These are phyloP conservation scores for Pugionium cornutum DNA, from an alignment of 345 rosid genomes.

Conservation along the genomic window DNA sequence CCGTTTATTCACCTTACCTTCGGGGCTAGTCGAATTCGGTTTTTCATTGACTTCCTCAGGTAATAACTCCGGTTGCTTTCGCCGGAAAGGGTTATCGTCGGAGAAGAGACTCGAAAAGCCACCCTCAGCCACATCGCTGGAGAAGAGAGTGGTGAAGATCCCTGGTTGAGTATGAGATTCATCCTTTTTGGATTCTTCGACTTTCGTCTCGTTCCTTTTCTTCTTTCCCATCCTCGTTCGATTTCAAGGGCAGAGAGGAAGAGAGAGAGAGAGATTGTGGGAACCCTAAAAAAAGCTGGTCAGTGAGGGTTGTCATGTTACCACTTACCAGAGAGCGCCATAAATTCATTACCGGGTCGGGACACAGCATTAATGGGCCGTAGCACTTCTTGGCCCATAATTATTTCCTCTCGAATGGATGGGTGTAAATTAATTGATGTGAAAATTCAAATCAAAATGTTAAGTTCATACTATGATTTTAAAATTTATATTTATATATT, in stretches of 20 bases:
- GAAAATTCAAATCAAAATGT: no score
- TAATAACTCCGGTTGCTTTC: constrained; percentile 50
- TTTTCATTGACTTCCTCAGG: constrained; percentile 19
- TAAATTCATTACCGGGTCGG: not conserved
- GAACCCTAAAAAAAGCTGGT: constrained; percentile 27
- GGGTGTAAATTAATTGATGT: no score
- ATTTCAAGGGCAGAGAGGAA: constrained; percentile 1
- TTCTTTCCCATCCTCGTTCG: constrained; percentile 36
- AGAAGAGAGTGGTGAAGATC: constrained; percentile 33
- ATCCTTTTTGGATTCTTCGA: constrained; percentile 16
- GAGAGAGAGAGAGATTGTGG: constrained; percentile 12
- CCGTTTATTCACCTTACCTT: constrained; percentile 24
- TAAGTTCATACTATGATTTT: no score
- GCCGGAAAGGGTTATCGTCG: constrained; percentile 76
- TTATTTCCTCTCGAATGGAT: no score
- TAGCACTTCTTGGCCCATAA: no score
- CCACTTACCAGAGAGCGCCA: not conserved
- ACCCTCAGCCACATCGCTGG: constrained; percentile 16
- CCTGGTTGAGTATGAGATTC: constrained; percentile 20
- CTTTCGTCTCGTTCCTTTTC: constrained; percentile 17
- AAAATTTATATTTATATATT: no score
- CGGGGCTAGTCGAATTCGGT: constrained; percentile 13
- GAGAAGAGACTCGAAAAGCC: constrained; percentile 62
- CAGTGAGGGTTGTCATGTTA: not conserved
- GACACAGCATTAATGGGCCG: not conserved